Evolutionary conservation across 2,329 filamentous ascomycete genomes (phyloP), one percentile per base, ranked within the genome.

Genomic region (Exophiala aquamarina): DNA sequence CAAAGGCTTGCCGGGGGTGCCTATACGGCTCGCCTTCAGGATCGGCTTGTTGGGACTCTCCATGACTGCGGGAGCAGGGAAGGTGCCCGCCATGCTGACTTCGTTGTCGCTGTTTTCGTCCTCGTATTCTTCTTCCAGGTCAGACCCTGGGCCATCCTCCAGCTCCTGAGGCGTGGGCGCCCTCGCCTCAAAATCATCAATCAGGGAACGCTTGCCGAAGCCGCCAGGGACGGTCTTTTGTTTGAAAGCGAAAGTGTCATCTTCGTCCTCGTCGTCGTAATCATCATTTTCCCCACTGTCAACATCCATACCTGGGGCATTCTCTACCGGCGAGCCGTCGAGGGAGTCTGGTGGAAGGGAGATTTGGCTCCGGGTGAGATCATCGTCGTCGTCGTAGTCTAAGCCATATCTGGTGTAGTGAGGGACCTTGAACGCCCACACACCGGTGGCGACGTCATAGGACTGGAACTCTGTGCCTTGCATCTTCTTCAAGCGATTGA

Each of bases 351-450:
- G 75, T 56, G 67, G 72, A 58, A 67, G 70, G 67, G 70, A 75
- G 45, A 76, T 64, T 52, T 70, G 71, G 67, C 74, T 78, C 61
- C 75, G 69, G 59, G 63, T 63, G 49, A 59, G 61, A 23, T 75
- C 75, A 37, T 84, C 82, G 41, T 87, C 84, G 20, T 89, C 85
- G 35, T 90, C 87, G 42, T 88, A 89, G 55, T 92, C 86, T 44
- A 97, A 77, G 32, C 87, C 91, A 63, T 98, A 98, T 1, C 90
- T 95, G 1, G 92, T 97, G 67, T 94, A 98, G 67, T 98, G 93
- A 61, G 92, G 84, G n/a, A 98, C 93, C 8, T 76, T 83, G 72
- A 98, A 98, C 11, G 81, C 81, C 94, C 94, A 98, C 37, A 87
- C 79, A 42, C 92, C 93, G 42, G 83, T 90, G 1, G 88, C 77